Base-by-base conservation (phyloP, 2,329 filamentous ascomycete species). In the Leptoxyphium fumago region DNA sequence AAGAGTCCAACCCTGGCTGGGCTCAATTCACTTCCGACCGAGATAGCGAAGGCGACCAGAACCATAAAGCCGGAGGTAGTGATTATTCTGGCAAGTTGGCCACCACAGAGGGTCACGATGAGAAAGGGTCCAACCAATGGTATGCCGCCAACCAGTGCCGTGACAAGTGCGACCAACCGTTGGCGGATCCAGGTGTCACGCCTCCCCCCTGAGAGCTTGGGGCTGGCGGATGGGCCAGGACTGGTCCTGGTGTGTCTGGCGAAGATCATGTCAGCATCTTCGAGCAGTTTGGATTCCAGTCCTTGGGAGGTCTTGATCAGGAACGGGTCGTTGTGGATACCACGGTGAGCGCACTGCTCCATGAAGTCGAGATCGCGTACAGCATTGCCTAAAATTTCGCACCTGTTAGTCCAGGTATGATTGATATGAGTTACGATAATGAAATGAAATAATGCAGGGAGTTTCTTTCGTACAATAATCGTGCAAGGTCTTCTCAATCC, bases 311-410 rank as follows among this genome's bases (percentile, higher is more conserved):
- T 53, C 13, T 50, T 43, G 29, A 53, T 39, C 11, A 53, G 42
- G 45, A 53, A 53, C 8, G 51, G 51, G 36, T 51, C 46, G 21
- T 45, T 43, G 30, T 45, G 39, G 10, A 21, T 39, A 13, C 43
- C 34, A 18, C 45, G 44, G 15, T 39, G 17, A 10, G 44, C 40
- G 21, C 34, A 46, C 42, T 26, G 36, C 29, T 46, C 47, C 21
- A 53, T 53, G 43, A 47, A 52, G 41, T 51, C 48, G 41, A 52
- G 43, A 41, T 53, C 51, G 29, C 50, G 51, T 10, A 50, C 41
- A 14, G 46, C 21, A 46, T 52, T 42, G 43, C 50, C 48, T 50
- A 38, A 9, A 18, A n/a, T 17, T n/a, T 38, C 13, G 13, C 34
- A 38, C 17, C 13, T 38, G 21, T 26, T 7, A 26, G 21, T 26